phyloP scores from a whole-genome alignment of 139 green algal species.

The Chlamydomonas urium region DNA sequence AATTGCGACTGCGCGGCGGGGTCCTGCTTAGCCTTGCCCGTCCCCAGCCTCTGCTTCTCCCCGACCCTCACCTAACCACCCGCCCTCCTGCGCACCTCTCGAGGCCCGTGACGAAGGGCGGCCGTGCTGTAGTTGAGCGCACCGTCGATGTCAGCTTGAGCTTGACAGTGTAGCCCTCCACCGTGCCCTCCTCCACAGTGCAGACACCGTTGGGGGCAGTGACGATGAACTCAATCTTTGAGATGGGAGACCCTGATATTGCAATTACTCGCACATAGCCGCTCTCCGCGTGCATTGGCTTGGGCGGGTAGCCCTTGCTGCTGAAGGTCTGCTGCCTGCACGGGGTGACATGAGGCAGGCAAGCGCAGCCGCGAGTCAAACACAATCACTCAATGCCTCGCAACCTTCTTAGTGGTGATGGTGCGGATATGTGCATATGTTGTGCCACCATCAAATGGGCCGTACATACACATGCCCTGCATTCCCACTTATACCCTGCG shows the following conservation, averaged over 20 bases:
- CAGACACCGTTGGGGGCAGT: conserved; percentile 14
- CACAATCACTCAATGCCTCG: no score
- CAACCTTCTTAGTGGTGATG: no score
- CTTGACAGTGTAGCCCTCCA: conserved; percentile 9
- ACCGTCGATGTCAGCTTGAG: not conserved
- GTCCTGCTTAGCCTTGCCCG: no score
- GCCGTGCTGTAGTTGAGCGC: conserved; percentile 9
- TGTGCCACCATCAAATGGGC: no score
- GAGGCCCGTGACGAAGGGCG: not conserved
- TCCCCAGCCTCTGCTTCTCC: no score
- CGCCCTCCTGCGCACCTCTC: not conserved
- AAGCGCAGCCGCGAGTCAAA: no score
- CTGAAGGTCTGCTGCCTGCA: conserved; percentile 17
- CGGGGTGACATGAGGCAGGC: not conserved
- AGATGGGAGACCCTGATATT: not conserved
- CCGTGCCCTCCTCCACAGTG: conserved; percentile 10
- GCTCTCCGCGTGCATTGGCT: conserved; percentile 15
- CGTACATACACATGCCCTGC: no score
- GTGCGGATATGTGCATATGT: no score
- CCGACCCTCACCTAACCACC: no score
- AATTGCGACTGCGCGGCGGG: no score
- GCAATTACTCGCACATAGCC: conserved; percentile 14
- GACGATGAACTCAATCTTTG: conserved; percentile 4
- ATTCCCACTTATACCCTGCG: not conserved
- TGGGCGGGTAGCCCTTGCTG: not conserved